Evolutionary conservation across 352 stramenopile species (phyloP), one percentile per base, ranked within the genome.

Genomic region (Globisporangium nagaii): DNA sequence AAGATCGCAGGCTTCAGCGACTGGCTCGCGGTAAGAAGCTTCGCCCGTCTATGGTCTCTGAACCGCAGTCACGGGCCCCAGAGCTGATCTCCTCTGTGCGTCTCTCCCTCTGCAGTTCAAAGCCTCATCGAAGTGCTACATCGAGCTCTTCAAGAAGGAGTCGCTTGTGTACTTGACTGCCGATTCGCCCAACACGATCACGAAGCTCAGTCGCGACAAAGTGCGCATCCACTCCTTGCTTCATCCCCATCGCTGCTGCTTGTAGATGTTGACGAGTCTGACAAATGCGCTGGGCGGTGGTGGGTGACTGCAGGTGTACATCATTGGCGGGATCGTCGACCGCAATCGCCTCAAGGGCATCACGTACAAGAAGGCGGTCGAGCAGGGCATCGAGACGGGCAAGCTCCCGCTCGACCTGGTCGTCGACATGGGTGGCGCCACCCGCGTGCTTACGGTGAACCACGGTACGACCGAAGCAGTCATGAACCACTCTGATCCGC

Each of bases 291-390:
- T n/a, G n/a, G n/a, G n/a, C n/a, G n/a, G n/a, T n/a, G n/a, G n/a
- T 15, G 7, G 10, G 13, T 20, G 15, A 3, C 31, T 44, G 31
- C 39, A 86, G 75, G 84, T 96, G 25, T 98, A 98, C 68, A 91
- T 98, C 40, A 98, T 98, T 65, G 96, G 96, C 17, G 96, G 96
- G 20, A 98, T 98, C 66, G 96, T 98, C 24, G 96, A 98, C 74
- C 79, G 96, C 48, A 98, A 98, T 67, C 84, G 96, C n/a, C 78
- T 98, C n/a, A 98, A 98, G 63, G 75, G 84, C 10, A 81, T 84
- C 19, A 96, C 95, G 12, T 95, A 97, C 53, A 68, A 97, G 46
- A 96, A 97, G 61, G 95, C 95, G 4, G 46, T 93, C 32, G 62
- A 80, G 47, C 79, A 98, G 32, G 86, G 80, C n/a, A 93, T 98